Evolutionary conservation across 163 green algal genomes (phyloP), one percentile per base, ranked within the genome.

Genomic region (Scenedesmus sp.): DNA sequence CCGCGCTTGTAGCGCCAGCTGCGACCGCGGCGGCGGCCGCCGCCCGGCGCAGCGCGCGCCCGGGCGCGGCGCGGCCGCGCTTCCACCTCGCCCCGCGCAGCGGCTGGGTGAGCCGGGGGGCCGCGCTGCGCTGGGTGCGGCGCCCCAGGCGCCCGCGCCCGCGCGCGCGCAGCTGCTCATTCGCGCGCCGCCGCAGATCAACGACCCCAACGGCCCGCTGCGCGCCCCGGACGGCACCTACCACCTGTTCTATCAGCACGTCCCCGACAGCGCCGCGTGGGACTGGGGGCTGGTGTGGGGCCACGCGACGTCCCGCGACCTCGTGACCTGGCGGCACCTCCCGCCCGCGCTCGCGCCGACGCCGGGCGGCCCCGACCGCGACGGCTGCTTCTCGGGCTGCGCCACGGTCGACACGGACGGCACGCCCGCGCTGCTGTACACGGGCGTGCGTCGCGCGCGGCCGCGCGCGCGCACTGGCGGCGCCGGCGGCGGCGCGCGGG

Each of bases 241-340:
- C 33, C 81, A 89, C 69, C 60, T 88, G 82, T 96, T 96, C 75
- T 96, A 93, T 48, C 91, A 96, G 77, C 85, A 96, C 65, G 54
- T 93, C 17, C 85, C 87, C 1, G 70, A 87, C 26, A 80, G 82
- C 5, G 91, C 83, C 54, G 75, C 85, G 53, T 96, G 91, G 91
- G 77, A 77, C 6, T 96, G 89, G 36, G 87, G 89, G 48, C 89
- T 96, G 11, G 79, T 91, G 1, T 96, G 92, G 92, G 65, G 65
- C 65, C 42, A 60, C 48, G 66, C 50, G 4, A 75, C 58, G 50
- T 39, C 17, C 6, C 48, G 24, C 26, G 91, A 96, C 77, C 54
- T 95, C 18, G 39, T 77, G n/a, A 45, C 83, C 26, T 96, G 92
- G 92, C 56, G 87, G 77, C 87, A 91, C 71, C 75, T 91, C 70